These are phyloP conservation scores for Ophiocordyceps camponoti-saundersi DNA, from an alignment of 2,329 filamentous ascomycete species.

Conservation along the genomic window DNA sequence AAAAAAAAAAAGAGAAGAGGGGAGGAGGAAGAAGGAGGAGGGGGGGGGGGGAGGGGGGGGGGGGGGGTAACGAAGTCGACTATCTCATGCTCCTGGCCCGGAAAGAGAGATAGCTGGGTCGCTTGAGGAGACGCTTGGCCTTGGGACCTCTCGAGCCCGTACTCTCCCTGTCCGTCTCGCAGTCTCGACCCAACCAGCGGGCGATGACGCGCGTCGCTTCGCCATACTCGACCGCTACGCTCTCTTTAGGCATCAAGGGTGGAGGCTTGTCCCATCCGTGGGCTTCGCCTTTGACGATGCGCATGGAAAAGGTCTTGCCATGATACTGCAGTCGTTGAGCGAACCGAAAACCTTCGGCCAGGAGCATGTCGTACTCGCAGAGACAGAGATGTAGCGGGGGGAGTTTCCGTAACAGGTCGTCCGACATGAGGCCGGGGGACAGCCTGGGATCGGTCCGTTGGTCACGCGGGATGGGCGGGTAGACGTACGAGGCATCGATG, in stretches of 20 bases:
- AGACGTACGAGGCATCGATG: constrained; percentile 45
- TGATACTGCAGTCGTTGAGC: constrained; percentile 32
- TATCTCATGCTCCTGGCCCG: constrained; percentile 15
- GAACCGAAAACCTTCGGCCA: constrained; percentile 42
- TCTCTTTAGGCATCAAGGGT: constrained; percentile 25
- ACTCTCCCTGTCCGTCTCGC: constrained; percentile 19
- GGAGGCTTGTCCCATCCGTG: constrained; percentile 32
- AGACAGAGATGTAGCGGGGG: constrained; percentile 39
- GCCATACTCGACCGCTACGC: constrained; percentile 27
- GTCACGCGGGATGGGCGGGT: constrained; percentile 27
- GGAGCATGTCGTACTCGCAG: constrained; percentile 51
- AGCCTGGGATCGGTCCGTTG: constrained; percentile 35
- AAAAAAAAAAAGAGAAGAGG: background rate
- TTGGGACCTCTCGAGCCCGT: constrained; percentile 17
- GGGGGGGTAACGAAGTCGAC: no score
- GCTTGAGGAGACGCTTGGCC: constrained; percentile 10
- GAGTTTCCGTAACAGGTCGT: constrained; percentile 33
- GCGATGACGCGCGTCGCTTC: constrained; percentile 23
- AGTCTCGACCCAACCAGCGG: constrained; percentile 21
- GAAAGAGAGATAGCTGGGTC: constrained; percentile 14
- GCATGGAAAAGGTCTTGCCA: constrained; percentile 17
- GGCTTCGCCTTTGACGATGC: constrained; percentile 26
- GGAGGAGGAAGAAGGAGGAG: background rate
- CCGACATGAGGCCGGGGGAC: constrained; percentile 38
- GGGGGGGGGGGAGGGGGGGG: background rate